Base-by-base conservation (phyloP, 352 stramenopile genomes). In the Phytophthora meadii region DNA sequence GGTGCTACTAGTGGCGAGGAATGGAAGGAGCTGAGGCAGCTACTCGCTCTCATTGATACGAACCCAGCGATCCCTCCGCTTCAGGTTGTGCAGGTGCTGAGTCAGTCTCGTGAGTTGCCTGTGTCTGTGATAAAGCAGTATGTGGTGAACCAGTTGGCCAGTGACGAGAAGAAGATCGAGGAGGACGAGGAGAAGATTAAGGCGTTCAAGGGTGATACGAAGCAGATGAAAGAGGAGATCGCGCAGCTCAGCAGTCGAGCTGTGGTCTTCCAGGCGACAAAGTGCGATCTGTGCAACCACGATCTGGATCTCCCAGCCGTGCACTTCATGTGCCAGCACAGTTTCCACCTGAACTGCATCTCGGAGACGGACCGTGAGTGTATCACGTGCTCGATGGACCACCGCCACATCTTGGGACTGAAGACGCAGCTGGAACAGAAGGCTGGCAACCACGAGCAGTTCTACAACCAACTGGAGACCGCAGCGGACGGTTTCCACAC, bases 251-350 rank as follows among this genome's bases (percentile, higher is more conserved):
- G 85, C 54, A 92, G 86, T 70, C 88, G 90, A 37, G 88, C 90
- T 1, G 87, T 96, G 40, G 88, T 97, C 4, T 97, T 97, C 70
- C 89, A 96, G 57, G 88, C 87, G 37, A 97, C 87, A 41, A 97
- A 97, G 63, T 97, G 90, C 61, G 89, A 96, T 37, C 52, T 96
- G 44, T 97, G 87, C 62, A 94, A 92, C 64, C 88, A 94, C 58
- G 89, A 96, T 59, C 60, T 97, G 57, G 90, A 97, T 68, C 68
- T 97, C 10, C 90, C 90, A n/a, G 89, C 89, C 1, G 89, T 97
- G 40, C 90, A 97, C 57, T 97, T 97, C 61, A 89, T 97, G 80
- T 97, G 87, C 55, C 89, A 95, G 50, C 88, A 97, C 72, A 96
- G 86, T 48, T 97, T 93, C 73, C 87, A 97, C 55, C 80, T 97